Percentiles rank a stretch among this genome's conserved stretches.
phyloP scores from a whole-genome alignment of 1,284 basidiomycete species.

The Cryptococcus maquisensis region DNA sequence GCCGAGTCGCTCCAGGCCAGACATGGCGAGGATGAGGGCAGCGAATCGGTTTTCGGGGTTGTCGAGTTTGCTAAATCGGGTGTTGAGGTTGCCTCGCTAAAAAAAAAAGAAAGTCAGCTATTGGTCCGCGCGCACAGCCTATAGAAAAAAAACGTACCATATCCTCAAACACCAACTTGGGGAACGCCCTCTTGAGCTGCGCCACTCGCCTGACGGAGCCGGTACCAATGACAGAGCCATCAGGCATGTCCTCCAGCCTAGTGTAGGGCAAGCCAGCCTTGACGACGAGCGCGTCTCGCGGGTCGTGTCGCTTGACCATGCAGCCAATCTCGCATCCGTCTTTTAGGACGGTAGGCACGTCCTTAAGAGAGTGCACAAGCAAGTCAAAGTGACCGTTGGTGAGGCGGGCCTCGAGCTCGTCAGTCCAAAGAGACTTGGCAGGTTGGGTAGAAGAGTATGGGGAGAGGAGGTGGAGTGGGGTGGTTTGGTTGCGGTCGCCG shows the following conservation, averaged over 20 bases:
- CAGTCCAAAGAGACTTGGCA: conserved; percentile 89
- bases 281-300: conserved; percentile 83
- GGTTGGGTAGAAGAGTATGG: conserved; percentile 37
- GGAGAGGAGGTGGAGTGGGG: conserved; percentile 53
- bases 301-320: conserved; percentile 82
- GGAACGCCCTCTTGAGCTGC: conserved; percentile 77
- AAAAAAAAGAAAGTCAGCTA: background rate
- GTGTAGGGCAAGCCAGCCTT: conserved; percentile 71
- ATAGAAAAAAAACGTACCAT: conserved; percentile 60
- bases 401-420: conserved; percentile 85
- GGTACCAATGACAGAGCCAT: conserved; percentile 87
- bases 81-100: conserved; percentile 59
- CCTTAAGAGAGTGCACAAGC: conserved; percentile 91
- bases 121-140: background rate
- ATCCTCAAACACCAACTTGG: conserved; percentile 77
- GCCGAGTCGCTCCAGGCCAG: conserved; percentile 81
- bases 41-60: conserved; percentile 75
- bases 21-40: conserved; percentile 88
- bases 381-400: conserved; percentile 73
- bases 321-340: conserved; percentile 81
- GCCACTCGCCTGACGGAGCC: conserved; percentile 90
- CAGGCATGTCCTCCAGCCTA: conserved; percentile 75
- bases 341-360: conserved; percentile 84
- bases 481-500: conserved; percentile 83
- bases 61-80: conserved; percentile 88